Conservation (phyloP, 2,329 filamentous ascomycete species). For the Drechslera avenae region DNA sequence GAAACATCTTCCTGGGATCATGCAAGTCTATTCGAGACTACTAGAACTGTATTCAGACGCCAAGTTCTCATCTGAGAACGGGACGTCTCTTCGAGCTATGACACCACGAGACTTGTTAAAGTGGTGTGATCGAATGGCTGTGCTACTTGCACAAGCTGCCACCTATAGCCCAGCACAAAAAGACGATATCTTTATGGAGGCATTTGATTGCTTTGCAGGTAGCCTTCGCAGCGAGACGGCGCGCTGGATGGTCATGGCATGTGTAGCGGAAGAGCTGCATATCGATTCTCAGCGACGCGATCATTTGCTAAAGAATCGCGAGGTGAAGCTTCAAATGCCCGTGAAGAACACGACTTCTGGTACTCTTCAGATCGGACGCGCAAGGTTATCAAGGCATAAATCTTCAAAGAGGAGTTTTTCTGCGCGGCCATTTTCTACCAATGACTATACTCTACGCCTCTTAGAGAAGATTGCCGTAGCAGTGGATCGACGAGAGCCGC, state of each 20-base stretch:
- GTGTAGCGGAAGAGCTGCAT: constrained; percentile 85
- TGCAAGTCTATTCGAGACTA: constrained; percentile 61
- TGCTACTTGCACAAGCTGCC: constrained; percentile 65
- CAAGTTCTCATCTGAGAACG: constrained; percentile 58
- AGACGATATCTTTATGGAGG: constrained; percentile 91
- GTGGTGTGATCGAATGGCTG: constrained; percentile 79
- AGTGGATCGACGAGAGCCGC: constrained; percentile 81
- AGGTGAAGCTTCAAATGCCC: constrained; percentile 63
- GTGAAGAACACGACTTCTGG: constrained; percentile 34
- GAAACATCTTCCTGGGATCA: constrained; percentile 60
- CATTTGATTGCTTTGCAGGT: constrained; percentile 88
- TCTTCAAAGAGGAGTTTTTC: constrained; percentile 46
- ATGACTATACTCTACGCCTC: constrained; percentile 79
- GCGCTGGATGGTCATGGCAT: constrained; percentile 64
- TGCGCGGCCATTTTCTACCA: constrained; percentile 78
- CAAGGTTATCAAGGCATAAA: constrained; percentile 53
- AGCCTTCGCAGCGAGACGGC: constrained; percentile 71
- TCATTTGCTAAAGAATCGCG: constrained; percentile 75
- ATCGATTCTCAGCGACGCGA: constrained; percentile 81
- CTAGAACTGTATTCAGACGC: constrained; percentile 49
- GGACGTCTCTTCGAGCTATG: constrained; percentile 63
- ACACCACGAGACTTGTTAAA: constrained; percentile 84
- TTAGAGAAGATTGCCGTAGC: constrained; percentile 88
- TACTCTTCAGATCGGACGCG: constrained; percentile 48
- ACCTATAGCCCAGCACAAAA: constrained; percentile 71